Conservation (phyloP, 352 stramenopile species). For the Phytophthora multivora region DNA sequence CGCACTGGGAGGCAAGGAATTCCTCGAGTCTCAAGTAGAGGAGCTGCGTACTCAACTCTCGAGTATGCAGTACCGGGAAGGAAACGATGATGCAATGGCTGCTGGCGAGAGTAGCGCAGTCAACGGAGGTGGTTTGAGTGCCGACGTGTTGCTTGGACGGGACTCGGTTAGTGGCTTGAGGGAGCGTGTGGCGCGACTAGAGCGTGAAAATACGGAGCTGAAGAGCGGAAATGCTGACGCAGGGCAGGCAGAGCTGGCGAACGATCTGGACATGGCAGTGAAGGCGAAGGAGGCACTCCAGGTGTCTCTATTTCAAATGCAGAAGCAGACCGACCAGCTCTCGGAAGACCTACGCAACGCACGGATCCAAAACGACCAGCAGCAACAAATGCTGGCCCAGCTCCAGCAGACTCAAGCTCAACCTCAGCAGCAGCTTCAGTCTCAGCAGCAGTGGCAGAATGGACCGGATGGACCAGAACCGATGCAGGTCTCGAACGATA, state of each 20-base stretch:
- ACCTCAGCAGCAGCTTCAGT: slow-evolving; percentile 18
- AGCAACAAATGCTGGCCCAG: slow-evolving; percentile 33
- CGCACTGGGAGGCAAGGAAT: slow-evolving; percentile 79
- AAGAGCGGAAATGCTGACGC: slow-evolving; percentile 57
- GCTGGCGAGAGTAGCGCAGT: slow-evolving; percentile 33
- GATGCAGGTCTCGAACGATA: slow-evolving; percentile 50
- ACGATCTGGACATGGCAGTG: slow-evolving; percentile 79
- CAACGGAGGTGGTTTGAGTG: slow-evolving; percentile 49
- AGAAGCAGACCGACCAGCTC: slow-evolving; percentile 79
- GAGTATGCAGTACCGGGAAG: slow-evolving; percentile 55
- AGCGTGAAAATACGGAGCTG: slow-evolving; percentile 77
- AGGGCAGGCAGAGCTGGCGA: slow-evolving; percentile 53
- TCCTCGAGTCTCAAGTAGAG: slow-evolving; percentile 85
- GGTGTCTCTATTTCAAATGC: slow-evolving; percentile 66
- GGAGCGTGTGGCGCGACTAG: slow-evolving; percentile 69
- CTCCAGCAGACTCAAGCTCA: slow-evolving; percentile 29
- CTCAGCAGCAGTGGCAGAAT: slow-evolving; percentile 32
- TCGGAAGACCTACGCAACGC: slow-evolving; percentile 60
- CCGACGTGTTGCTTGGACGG: slow-evolving; percentile 66
- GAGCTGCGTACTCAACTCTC: slow-evolving; percentile 73
- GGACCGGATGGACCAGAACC: slow-evolving; percentile 37
- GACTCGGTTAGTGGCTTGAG: slow-evolving; percentile 62
- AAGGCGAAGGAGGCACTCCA: slow-evolving; percentile 81
- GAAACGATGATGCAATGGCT: slow-evolving; percentile 46
- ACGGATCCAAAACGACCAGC: slow-evolving; percentile 39